Base-by-base conservation (phyloP, 495 filamentous ascomycete genomes). In the Penicillium malachiteum region DNA sequence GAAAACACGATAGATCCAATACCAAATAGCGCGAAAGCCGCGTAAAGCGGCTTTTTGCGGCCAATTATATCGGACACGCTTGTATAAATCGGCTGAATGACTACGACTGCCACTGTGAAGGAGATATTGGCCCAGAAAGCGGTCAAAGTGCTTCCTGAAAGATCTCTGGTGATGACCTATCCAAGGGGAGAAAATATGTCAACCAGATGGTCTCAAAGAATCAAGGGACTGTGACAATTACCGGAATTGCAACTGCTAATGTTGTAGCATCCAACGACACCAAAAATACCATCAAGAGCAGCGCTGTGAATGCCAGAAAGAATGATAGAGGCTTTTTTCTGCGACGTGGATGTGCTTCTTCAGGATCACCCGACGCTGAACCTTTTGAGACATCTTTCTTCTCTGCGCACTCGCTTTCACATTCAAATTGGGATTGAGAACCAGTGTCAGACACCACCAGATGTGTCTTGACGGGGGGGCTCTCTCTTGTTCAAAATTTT, bases 181-280 rank as follows among this genome's bases (percentile, higher is more conserved):
- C 3, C 2, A 47, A 12, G 0, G 21, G 2, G 8, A 33, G 5
- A 9, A 47, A 16, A 8, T 32, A 32, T 1, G 31, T 47, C 1
- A n/a, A 10, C n/a, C 32, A 12, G n/a, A 0, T 3, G 3, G 10
- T 31, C 7, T 6, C 11, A 13, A 1, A 7, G 10, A 12, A 33
- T 32, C 17, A 26, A 7, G 7, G 43, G 14, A 2, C 8, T 10
- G 7, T 5, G 18, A 14, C 14, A 64, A 71, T 40, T 70, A 84
- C 82, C 1, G 87, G 86, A 35, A 90, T 64, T 12, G 87, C 87
- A n/a, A 89, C 84, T 14, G 81, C 83, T 14, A 90, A 73, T 5
- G 83, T 86, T 3, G 87, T 89, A 2, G 83, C 84, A 65, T 91
- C 87, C 21, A 90, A 69, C 11, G 87, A 83, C 1, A 82, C 82